These are phyloP conservation scores for Cryptococcus sp. DNA, from an alignment of 1,284 basidiomycete species.

Conservation along the genomic window DNA sequence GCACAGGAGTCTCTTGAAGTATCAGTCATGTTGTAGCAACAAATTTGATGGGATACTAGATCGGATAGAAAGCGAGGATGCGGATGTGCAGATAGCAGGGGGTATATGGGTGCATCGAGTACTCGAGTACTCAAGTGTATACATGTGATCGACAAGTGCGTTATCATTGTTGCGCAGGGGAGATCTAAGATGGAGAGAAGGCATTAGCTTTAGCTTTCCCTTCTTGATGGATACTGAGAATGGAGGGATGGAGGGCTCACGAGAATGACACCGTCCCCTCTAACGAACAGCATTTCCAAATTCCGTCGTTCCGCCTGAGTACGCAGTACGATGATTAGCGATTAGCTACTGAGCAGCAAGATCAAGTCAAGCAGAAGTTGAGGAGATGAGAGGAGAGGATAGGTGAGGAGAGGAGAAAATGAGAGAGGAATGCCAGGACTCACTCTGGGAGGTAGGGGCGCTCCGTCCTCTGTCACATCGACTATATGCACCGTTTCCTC, in stretches of 20 bases:
- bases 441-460: constrained; percentile 55
- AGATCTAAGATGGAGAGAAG: constrained; percentile 20
- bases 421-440: constrained; percentile 29
- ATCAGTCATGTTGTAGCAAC: no score
- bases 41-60: no score
- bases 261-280: constrained; percentile 91
- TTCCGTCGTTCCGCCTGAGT: constrained; percentile 85
- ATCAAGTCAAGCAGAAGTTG: neutral
- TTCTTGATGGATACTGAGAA: neutral
- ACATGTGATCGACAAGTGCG: no score
- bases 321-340: constrained; percentile 1
- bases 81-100: no score
- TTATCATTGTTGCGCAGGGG: constrained; percentile 27
- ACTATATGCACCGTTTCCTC: constrained; percentile 95
- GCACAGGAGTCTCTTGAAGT: no score
- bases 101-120: no score
- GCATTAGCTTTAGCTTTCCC: neutral
- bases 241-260: constrained; percentile 57
- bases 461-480: constrained; percentile 62
- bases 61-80: no score
- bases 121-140: no score
- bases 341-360: neutral
- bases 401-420: neutral
- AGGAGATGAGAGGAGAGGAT: neutral
- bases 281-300: constrained; percentile 97